Percentiles rank a stretch among this genome's conserved stretches.
Conservation (phyloP, 2,329 filamentous ascomycete genomes). For the Cercospora sp. region DNA sequence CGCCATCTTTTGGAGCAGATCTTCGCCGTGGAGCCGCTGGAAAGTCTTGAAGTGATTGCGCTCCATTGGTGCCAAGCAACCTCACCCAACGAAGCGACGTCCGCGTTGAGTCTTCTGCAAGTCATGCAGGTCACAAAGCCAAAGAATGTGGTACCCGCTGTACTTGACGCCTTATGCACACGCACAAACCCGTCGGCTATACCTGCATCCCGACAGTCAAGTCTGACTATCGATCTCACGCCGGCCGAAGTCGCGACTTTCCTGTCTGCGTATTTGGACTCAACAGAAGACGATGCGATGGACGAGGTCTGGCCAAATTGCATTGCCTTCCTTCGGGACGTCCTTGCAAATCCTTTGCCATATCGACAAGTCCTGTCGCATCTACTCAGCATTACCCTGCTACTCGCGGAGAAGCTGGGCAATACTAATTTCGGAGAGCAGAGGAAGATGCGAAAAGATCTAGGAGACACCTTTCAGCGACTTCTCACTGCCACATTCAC, state of each 20-base stretch:
- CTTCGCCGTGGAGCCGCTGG: conserved; percentile 86
- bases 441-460: conserved; percentile 82
- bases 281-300: conserved; percentile 93
- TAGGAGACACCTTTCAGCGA: conserved; percentile 87
- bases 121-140: conserved; percentile 89
- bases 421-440: conserved; percentile 98
- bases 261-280: conserved; percentile 83
- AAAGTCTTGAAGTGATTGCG: conserved; percentile 88
- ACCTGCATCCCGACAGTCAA: conserved; percentile 78
- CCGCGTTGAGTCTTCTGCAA: conserved; percentile 83
- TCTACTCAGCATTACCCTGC: conserved; percentile 82
- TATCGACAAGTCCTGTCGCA: conserved; percentile 87
- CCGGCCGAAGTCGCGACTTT: conserved; percentile 86
- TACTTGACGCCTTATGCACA: conserved; percentile 96
- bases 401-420: conserved; percentile 91
- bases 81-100: conserved; percentile 42
- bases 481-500: conserved; percentile 93
- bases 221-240: conserved; percentile 78
- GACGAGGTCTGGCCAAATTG: conserved; percentile 98
- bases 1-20: conserved; percentile 87
- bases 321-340: conserved; percentile 82
- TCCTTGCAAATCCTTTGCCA: conserved; percentile 90
- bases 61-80: conserved; percentile 71
- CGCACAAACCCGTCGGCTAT: conserved; percentile 81
- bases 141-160: conserved; percentile 85